These are phyloP conservation scores for Didymella sp. DNA, from an alignment of 2,329 filamentous ascomycete genomes.

Conservation along the genomic window DNA sequence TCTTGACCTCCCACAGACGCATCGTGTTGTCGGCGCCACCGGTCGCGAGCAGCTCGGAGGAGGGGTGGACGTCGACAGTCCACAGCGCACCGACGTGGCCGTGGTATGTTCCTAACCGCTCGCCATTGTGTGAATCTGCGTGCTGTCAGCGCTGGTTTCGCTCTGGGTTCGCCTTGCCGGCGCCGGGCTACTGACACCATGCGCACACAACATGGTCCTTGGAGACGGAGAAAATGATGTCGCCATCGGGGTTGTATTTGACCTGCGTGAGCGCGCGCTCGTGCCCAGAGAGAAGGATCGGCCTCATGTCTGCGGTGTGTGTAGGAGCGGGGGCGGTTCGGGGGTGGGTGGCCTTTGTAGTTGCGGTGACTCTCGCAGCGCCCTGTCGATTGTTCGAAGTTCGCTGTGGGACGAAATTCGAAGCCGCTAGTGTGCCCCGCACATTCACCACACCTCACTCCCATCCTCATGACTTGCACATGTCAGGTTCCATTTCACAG, in stretches of 20 bases:
- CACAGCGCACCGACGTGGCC: slow-evolving; percentile 98
- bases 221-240: slow-evolving; percentile 92
- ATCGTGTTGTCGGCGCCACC: slow-evolving; percentile 99
- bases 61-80: slow-evolving; percentile 96
- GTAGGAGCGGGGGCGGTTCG: slow-evolving; percentile 25
- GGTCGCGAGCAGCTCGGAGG: slow-evolving; percentile 87
- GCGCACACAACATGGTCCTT: slow-evolving; percentile 98
- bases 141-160: slow-evolving; percentile 30
- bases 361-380: slow-evolving; percentile 35
- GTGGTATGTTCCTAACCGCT: slow-evolving; percentile 91
- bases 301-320: slow-evolving; percentile 72
- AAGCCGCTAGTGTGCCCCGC: slow-evolving; percentile 25
- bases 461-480: not conserved
- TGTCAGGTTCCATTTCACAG: not conserved
- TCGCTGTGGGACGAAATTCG: slow-evolving; percentile 13
- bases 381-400: slow-evolving; percentile 8
- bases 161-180: slow-evolving; percentile 1
- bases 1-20: slow-evolving; percentile 94
- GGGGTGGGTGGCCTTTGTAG: slow-evolving; percentile 31
- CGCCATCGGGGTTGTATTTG: slow-evolving; percentile 84
- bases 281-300: slow-evolving; percentile 94
- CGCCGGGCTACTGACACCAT: slow-evolving; percentile 66
- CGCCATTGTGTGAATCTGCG: slow-evolving; percentile 84
- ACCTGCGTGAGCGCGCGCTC: slow-evolving; percentile 96
- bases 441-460: slow-evolving; percentile 1